Conservation (phyloP, 257 asterid genomes). For the Capsicum pubescens region DNA sequence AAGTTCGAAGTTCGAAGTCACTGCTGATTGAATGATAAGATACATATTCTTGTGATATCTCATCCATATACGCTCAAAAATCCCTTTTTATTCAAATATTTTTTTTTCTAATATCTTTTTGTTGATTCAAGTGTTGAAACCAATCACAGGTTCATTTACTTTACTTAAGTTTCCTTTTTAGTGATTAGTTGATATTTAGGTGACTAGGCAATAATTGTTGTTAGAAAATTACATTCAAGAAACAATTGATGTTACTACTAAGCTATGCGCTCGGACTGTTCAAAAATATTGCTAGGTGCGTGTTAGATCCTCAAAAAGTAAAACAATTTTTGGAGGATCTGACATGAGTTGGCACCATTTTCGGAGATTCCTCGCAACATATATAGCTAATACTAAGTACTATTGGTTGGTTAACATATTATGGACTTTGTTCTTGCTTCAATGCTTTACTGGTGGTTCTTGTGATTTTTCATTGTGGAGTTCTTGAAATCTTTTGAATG, state of each 20-base stretch:
- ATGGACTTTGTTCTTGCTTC: not conserved
- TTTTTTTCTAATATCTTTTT: slow-evolving; percentile 17
- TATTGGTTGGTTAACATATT: not conserved
- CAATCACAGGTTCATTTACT: slow-evolving; percentile 48
- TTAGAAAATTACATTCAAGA: not conserved
- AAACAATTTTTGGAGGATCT: not conserved
- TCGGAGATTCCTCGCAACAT: not conserved
- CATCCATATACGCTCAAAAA: slow-evolving; percentile 13
- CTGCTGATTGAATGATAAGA: slow-evolving; percentile 32
- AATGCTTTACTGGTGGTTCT: not conserved
- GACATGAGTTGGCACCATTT: not conserved
- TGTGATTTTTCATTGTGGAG: slow-evolving; percentile 3
- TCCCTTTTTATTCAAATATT: not conserved
- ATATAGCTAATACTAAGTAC: not conserved
- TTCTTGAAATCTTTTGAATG: not conserved
- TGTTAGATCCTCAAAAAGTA: not conserved
- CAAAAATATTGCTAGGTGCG: not conserved
- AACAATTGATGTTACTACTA: not conserved
- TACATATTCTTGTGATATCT: slow-evolving; percentile 51
- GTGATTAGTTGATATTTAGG: not conserved
- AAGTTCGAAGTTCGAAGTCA: slow-evolving; percentile 33
- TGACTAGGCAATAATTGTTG: not conserved
- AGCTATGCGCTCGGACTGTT: not conserved
- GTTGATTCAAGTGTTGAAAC: slow-evolving; percentile 36
- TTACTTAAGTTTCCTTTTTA: not conserved